Evolutionary conservation across 306 rosid genomes (phyloP).

Genomic region (Cucurbita moschata): DNA sequence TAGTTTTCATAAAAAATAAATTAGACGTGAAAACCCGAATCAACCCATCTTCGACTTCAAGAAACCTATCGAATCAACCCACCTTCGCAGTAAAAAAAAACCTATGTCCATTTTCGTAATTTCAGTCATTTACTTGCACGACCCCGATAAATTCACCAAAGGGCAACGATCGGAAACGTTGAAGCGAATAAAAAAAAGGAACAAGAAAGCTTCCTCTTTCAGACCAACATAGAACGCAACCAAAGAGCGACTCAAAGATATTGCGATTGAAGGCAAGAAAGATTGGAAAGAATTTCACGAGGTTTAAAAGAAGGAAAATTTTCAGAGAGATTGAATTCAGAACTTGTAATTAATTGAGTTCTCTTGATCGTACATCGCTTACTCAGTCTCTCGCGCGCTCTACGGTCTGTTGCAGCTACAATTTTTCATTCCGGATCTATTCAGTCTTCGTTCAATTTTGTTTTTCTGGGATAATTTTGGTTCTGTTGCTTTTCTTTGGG

Average conservation of each 20-base stretch:
- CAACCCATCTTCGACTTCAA: neutral
- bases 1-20: neutral
- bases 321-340: constrained; percentile 9
- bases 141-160: constrained; percentile 2
- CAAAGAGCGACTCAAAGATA: constrained; percentile 17
- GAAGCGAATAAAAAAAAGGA: neutral
- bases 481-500: neutral
- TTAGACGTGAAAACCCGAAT: neutral
- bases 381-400: constrained; percentile 15
- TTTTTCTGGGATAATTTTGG: constrained; percentile 19
- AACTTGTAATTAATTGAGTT: neutral
- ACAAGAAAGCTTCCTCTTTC: constrained; percentile 33
- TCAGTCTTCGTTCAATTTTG: constrained; percentile 14
- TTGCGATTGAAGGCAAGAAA: neutral
- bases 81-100: neutral
- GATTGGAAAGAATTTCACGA: neutral
- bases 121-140: neutral
- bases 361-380: constrained; percentile 29
- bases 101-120: neutral
- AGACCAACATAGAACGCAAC: constrained; percentile 50
- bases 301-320: constrained; percentile 4
- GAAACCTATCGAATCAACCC: too few relatives aligned
- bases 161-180: constrained; percentile 4
- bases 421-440: constrained; percentile 47
- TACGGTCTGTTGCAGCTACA: constrained; percentile 22